These are phyloP conservation scores for Xylaria multiplex DNA, from an alignment of 2,329 filamentous ascomycete genomes.

Conservation along the genomic window DNA sequence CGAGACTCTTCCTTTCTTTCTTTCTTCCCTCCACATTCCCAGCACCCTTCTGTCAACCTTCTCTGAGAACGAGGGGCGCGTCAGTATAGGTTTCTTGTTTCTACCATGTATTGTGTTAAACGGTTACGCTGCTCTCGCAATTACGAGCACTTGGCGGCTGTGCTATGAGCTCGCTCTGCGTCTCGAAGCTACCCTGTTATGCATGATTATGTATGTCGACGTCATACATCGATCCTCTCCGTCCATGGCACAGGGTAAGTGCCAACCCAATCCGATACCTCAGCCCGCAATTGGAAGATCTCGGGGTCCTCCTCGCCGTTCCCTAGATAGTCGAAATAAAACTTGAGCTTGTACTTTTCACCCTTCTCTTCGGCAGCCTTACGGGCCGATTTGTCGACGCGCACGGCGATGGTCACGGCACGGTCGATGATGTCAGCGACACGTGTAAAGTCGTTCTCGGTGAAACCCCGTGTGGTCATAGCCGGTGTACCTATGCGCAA, in stretches of 20 bases:
- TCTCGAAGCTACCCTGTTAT: conserved; percentile 12
- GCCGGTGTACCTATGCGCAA: conserved; percentile 94
- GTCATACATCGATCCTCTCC: conserved; percentile 44
- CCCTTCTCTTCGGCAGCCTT: conserved; percentile 74
- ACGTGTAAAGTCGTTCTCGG: conserved; percentile 84
- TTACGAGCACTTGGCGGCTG: neutral
- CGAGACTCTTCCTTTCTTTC: conserved; percentile 9
- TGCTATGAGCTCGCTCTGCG: neutral
- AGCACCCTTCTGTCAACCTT: too few species aligned
- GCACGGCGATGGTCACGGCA: conserved; percentile 80
- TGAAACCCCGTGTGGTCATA: conserved; percentile 97
- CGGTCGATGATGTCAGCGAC: conserved; percentile 88
- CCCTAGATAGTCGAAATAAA: conserved; percentile 74
- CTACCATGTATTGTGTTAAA: neutral
- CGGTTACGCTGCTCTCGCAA: neutral
- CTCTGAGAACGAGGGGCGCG: neutral
- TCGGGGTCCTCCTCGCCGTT: conserved; percentile 74
- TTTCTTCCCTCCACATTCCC: too few species aligned
- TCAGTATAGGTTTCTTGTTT: neutral
- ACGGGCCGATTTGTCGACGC: conserved; percentile 77
- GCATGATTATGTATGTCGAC: conserved; percentile 31
- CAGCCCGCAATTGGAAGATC: conserved; percentile 76
- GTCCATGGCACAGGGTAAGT: conserved; percentile 79
- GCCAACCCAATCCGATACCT: conserved; percentile 82
- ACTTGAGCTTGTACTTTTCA: conserved; percentile 73